Evolutionary conservation across 495 filamentous ascomycete species (phyloP).

Genomic region (Parathielavia appendiculata): DNA sequence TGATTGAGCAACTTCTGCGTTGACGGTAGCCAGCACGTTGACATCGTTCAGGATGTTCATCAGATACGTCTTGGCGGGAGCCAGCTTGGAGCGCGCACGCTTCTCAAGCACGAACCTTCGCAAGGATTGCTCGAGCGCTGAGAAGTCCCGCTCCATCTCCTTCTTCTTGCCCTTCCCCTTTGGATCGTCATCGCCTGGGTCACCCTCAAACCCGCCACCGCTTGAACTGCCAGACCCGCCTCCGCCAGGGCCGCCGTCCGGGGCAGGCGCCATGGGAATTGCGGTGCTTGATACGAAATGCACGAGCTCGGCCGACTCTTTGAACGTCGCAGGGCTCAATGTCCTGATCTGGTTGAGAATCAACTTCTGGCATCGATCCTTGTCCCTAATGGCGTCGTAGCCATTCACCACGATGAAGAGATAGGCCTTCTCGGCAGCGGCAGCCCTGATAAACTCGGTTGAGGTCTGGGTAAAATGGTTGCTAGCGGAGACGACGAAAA

Average conservation of each 20-base stretch:
- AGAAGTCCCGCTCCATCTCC: constrained; percentile 83
- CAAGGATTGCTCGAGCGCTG: constrained; percentile 78
- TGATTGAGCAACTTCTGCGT: constrained; percentile 75
- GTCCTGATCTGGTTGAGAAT: constrained; percentile 82
- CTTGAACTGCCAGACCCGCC: constrained; percentile 57
- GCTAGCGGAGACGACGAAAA: constrained; percentile 94
- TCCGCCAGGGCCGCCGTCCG: constrained; percentile 52
- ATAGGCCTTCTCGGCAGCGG: constrained; percentile 94
- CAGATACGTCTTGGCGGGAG: constrained; percentile 94
- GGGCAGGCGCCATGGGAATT: constrained; percentile 62
- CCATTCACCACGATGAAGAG: constrained; percentile 99
- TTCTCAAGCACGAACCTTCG: constrained; percentile 95
- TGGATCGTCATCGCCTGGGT: constrained; percentile 57
- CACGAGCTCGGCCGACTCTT: constrained; percentile 86
- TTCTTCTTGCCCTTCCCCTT: constrained; percentile 89
- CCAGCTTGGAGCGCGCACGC: constrained; percentile 88
- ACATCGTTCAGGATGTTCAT: constrained; percentile 86
- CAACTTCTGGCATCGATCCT: constrained; percentile 74
- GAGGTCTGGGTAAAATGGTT: constrained; percentile 97
- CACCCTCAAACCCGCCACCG: constrained; percentile 49
- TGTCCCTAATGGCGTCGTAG: constrained; percentile 89
- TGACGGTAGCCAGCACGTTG: constrained; percentile 75
- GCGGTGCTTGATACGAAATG: constrained; percentile 98
- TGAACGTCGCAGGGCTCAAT: constrained; percentile 84
- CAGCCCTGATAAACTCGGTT: constrained; percentile 93